Conservation (phyloP, 148 eudicot genomes). For the Chenopodium suecicum region DNA sequence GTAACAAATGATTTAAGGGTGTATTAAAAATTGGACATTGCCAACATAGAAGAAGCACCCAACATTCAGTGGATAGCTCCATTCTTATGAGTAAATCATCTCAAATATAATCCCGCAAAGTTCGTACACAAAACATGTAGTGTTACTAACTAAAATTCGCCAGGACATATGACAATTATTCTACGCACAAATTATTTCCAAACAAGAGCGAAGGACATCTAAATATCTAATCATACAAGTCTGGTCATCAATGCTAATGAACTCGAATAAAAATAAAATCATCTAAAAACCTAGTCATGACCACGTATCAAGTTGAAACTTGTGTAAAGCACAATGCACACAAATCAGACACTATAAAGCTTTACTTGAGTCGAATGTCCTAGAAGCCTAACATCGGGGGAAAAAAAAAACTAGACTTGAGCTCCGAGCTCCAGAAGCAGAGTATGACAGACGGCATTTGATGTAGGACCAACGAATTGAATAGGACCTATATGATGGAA, state of each 20-base stretch:
- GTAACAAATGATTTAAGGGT: no score
- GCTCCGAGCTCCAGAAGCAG: conserved; percentile 75
- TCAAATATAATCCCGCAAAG: no score
- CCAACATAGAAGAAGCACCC: no score
- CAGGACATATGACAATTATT: background rate
- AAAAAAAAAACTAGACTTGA: conserved; percentile 22
- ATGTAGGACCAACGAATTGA: conserved; percentile 73
- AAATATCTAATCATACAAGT: background rate
- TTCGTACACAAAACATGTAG: no score
- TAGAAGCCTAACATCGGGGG: conserved; percentile 7
- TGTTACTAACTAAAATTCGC: background rate
- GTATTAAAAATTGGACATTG: no score
- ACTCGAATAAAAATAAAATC: background rate
- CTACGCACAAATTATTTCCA: background rate
- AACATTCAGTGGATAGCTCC: no score
- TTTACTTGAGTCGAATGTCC: background rate
- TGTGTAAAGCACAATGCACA: background rate
- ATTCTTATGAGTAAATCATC: no score
- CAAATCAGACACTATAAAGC: background rate
- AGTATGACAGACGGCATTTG: conserved; percentile 67
- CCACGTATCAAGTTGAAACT: background rate
- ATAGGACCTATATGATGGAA: conserved; percentile 59
- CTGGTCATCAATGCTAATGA: background rate
- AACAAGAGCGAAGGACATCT: background rate
- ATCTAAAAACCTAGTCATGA: background rate